Conservation (phyloP, 2,329 filamentous ascomycete species). For the Colletotrichum sp. region DNA sequence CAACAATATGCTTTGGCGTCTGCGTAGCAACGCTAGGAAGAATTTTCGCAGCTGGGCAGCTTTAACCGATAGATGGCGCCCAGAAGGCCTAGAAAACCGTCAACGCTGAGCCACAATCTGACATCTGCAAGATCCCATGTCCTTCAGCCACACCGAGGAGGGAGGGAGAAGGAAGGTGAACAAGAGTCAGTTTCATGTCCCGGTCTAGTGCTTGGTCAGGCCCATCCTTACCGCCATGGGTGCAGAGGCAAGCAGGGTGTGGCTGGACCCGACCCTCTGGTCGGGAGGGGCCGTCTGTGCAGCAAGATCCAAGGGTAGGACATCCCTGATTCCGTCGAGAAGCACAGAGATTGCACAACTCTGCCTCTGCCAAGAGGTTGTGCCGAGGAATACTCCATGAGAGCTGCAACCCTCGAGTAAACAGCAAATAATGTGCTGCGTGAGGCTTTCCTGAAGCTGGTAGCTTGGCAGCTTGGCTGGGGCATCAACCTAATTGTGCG, state of each 20-base stretch:
- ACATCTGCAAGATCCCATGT: not conserved
- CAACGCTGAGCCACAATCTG: constrained; percentile 1
- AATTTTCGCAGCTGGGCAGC: not conserved
- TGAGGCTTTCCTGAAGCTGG: not conserved
- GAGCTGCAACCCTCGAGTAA: not conserved
- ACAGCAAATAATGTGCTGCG: not conserved
- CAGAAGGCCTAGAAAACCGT: not conserved
- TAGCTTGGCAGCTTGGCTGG: constrained; percentile 7
- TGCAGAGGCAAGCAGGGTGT: not conserved
- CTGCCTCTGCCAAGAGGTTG: not conserved
- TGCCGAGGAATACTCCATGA: not conserved
- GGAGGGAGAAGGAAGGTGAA: not conserved
- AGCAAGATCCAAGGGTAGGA: not conserved
- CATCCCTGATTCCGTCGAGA: not conserved
- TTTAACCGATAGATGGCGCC: constrained; percentile 17
- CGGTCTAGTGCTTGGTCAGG: not conserved
- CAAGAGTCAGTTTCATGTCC: constrained; percentile 6
- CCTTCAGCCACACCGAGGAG: not conserved
- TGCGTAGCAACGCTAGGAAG: not conserved
- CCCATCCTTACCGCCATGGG: not conserved
- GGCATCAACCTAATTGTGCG: not conserved
- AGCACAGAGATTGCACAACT: not conserved
- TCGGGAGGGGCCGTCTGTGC: constrained; percentile 17
- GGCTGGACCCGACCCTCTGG: constrained; percentile 6
- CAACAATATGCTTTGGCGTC: not conserved